These are phyloP conservation scores for Amanita thiersii DNA, from an alignment of 768 basidiomycete species.

Conservation along the genomic window DNA sequence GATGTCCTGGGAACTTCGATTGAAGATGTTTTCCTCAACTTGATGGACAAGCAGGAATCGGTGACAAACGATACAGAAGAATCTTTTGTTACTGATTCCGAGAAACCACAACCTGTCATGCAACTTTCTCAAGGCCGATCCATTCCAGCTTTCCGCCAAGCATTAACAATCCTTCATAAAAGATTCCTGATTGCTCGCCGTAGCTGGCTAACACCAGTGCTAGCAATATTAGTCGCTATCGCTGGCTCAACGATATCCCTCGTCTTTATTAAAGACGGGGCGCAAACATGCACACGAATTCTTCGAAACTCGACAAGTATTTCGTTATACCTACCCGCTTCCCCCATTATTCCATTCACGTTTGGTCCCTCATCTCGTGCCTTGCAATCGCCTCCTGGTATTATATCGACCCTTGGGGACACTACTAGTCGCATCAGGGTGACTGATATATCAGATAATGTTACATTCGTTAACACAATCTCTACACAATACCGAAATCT, in stretches of 20 bases:
- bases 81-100: conserved; percentile 11
- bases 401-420: conserved; percentile 38
- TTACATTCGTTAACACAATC: conserved; percentile 51
- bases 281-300: conserved; percentile 39
- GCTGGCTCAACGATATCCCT: conserved; percentile 63
- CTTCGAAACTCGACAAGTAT: conserved; percentile 28
- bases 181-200: conserved; percentile 53
- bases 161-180: conserved; percentile 68
- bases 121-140: conserved; percentile 42
- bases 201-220: conserved; percentile 59
- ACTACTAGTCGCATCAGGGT: conserved; percentile 26
- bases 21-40: conserved; percentile 72
- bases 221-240: conserved; percentile 46
- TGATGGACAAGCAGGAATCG: conserved; percentile 46
- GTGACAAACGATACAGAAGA: conserved; percentile 14
- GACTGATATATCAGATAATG: conserved; percentile 41
- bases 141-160: conserved; percentile 53
- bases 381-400: conserved; percentile 46
- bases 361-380: conserved; percentile 26
- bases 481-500: conserved; percentile 43
- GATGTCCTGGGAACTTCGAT: conserved; percentile 69
- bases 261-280: conserved; percentile 46
- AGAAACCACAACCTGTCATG: conserved; percentile 20
- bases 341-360: conserved; percentile 26
- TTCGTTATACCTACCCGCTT: conserved; percentile 49